Percentiles rank a stretch among this genome's conserved stretches.
Conservation (phyloP, 2,329 filamentous ascomycete species). For the Talaromyces albobiverticillius region DNA sequence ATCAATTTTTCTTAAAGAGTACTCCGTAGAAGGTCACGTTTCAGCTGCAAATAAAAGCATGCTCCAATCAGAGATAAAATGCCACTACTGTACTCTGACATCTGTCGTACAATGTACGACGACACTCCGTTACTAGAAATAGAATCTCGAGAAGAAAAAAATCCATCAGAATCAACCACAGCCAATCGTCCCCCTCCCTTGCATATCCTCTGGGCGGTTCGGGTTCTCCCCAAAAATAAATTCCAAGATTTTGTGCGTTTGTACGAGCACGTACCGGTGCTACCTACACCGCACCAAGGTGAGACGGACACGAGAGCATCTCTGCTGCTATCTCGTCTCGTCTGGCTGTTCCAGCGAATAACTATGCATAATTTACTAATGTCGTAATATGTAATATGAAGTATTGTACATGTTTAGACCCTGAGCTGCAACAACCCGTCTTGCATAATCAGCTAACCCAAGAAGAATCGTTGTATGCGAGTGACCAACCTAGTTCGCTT, state of each 20-base stretch:
- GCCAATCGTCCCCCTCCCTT: background rate
- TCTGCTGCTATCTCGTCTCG: background rate
- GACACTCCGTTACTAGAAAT: background rate
- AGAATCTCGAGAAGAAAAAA: background rate
- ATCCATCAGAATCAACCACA: background rate
- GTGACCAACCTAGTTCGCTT: background rate
- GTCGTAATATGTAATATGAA: background rate
- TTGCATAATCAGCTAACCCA: constrained; percentile 11
- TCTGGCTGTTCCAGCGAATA: background rate
- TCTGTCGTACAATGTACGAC: background rate
- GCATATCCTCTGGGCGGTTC: background rate
- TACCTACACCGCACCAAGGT: background rate
- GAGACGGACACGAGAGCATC: background rate
- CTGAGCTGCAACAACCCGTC: constrained; percentile 13
- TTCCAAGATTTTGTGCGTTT: background rate
- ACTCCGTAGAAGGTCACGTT: background rate
- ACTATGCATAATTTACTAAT: background rate
- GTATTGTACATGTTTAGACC: constrained; percentile 7
- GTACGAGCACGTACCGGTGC: background rate
- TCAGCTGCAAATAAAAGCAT: background rate
- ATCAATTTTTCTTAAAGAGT: too few species aligned
- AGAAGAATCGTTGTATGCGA: constrained; percentile 5
- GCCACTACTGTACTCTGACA: background rate
- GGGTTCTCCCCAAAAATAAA: background rate
- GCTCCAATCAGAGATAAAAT: background rate